Conservation (phyloP, 2,329 filamentous ascomycete species). For the Seiridium unicorne region DNA sequence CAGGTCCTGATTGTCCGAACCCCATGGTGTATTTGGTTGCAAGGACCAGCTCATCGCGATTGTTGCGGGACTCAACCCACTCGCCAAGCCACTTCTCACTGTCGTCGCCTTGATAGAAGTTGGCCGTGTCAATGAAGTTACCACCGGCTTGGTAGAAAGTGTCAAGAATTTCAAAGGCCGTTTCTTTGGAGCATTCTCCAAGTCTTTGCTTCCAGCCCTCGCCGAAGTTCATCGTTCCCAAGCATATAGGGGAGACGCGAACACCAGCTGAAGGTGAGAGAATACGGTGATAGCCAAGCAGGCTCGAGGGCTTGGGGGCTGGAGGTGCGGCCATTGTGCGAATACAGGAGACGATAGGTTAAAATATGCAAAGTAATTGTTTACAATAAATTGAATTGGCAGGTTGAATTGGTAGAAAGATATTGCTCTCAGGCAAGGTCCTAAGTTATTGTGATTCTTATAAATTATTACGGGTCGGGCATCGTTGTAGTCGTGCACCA, state of each 20-base stretch:
- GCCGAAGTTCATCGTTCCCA: conserved; percentile 55
- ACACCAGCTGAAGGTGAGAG: conserved; percentile 48
- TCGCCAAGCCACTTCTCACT: conserved; percentile 59
- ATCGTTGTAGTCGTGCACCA: too few species aligned
- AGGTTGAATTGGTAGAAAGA: too few species aligned
- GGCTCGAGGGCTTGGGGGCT: conserved; percentile 35
- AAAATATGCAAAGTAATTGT: too few species aligned
- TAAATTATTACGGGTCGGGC: too few species aligned
- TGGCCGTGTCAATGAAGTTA: conserved; percentile 68
- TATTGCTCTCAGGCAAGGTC: too few species aligned
- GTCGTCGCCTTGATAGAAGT: conserved; percentile 56
- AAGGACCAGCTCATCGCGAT: conserved; percentile 52
- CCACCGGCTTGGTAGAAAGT: conserved; percentile 56
- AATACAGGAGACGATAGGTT: too few species aligned
- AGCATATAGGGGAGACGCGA: conserved; percentile 48
- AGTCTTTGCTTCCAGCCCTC: conserved; percentile 41
- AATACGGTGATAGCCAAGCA: conserved; percentile 51
- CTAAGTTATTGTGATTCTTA: too few species aligned
- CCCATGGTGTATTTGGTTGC: conserved; percentile 49
- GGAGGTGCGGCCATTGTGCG: neutral
- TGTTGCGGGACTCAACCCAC: conserved; percentile 47
- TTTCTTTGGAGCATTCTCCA: conserved; percentile 53
- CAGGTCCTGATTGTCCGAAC: conserved; percentile 33
- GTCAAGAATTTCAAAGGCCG: conserved; percentile 56
- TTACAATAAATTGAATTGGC: too few species aligned